A percentile compares a stretch with the other conserved stretches of the same genome.
These are phyloP conservation scores for Phytophthora uliginosa DNA, from an alignment of 352 stramenopile genomes.

Conservation along the genomic window DNA sequence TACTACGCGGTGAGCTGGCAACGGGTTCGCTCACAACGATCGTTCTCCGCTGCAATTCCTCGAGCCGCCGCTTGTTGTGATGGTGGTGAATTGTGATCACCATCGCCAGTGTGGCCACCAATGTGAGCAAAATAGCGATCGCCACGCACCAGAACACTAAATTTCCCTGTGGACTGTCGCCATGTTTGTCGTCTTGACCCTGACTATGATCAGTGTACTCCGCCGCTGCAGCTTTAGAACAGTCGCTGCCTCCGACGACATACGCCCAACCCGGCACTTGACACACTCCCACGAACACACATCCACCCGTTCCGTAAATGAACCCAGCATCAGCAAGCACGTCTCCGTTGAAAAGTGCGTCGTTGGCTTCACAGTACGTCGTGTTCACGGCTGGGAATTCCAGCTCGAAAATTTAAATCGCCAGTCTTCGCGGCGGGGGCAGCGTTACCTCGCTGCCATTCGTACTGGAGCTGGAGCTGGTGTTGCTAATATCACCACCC, in stretches of 20 bases:
- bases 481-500: conserved; percentile 7
- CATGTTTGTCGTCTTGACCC: not conserved
- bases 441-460: not conserved
- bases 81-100: conserved; percentile 32
- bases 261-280: conserved; percentile 30
- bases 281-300: conserved; percentile 44
- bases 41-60: conserved; percentile 19
- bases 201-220: not conserved
- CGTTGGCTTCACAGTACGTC: conserved; percentile 52
- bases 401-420: conserved; percentile 8
- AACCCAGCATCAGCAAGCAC: conserved; percentile 21
- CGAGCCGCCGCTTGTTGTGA: conserved; percentile 20
- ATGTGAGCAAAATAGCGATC: conserved; percentile 32
- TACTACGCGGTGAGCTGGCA: conserved; percentile 9
- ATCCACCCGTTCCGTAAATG: conserved; percentile 33
- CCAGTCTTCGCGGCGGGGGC: not conserved
- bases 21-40: conserved; percentile 25
- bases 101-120: conserved; percentile 31
- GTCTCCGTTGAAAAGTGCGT: conserved; percentile 18
- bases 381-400: conserved; percentile 44
- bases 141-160: conserved; percentile 41
- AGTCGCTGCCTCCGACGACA: conserved; percentile 38
- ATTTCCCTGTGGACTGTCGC: conserved; percentile 10
- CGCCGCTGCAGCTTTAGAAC: conserved; percentile 1
- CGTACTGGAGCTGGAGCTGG: conserved; percentile 4